Evolutionary conservation across 2,329 filamentous ascomycete genomes (phyloP).

Genomic region (Sclerotinia sclerotiorum): DNA sequence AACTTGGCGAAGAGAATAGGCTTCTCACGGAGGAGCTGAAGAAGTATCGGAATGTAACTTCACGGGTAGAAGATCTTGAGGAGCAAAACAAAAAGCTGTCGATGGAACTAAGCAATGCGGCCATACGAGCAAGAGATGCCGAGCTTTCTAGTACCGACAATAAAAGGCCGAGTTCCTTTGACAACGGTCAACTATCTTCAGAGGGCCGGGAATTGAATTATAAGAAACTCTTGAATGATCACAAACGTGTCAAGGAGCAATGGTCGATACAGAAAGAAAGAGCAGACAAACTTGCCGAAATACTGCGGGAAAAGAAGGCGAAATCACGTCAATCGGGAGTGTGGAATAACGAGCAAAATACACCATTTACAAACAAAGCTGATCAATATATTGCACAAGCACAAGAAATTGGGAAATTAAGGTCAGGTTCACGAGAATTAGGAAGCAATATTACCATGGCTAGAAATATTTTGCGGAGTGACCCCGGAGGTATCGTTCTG

Average conservation of each 20-base stretch:
- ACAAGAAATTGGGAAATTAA: slow-evolving; percentile 10
- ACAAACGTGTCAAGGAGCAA: slow-evolving; percentile 14
- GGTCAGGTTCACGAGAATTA: slow-evolving; percentile 1
- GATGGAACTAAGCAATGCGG: slow-evolving; percentile 26
- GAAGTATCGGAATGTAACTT: slow-evolving; percentile 23
- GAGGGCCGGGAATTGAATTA: background rate
- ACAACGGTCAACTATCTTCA: background rate
- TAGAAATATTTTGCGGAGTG: background rate
- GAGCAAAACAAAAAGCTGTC: slow-evolving; percentile 34
- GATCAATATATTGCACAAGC: background rate
- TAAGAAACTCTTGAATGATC: slow-evolving; percentile 8
- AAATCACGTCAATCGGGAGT: slow-evolving; percentile 7
- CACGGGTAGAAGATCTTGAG: slow-evolving; percentile 29
- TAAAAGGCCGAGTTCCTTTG: slow-evolving; percentile 2
- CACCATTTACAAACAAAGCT: background rate
- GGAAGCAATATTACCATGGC: background rate
- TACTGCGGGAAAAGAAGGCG: background rate
- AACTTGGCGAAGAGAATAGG: slow-evolving; percentile 27
- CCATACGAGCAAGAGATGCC: slow-evolving; percentile 19
- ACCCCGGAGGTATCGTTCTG: background rate
- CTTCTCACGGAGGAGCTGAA: slow-evolving; percentile 31
- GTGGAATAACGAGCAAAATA: background rate
- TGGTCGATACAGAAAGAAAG: slow-evolving; percentile 18
- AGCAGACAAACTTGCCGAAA: slow-evolving; percentile 14
- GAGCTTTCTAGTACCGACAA: slow-evolving; percentile 11